Conservation (phyloP, 176 grass and related monocot species). For the Saccharum spontaneum region DNA sequence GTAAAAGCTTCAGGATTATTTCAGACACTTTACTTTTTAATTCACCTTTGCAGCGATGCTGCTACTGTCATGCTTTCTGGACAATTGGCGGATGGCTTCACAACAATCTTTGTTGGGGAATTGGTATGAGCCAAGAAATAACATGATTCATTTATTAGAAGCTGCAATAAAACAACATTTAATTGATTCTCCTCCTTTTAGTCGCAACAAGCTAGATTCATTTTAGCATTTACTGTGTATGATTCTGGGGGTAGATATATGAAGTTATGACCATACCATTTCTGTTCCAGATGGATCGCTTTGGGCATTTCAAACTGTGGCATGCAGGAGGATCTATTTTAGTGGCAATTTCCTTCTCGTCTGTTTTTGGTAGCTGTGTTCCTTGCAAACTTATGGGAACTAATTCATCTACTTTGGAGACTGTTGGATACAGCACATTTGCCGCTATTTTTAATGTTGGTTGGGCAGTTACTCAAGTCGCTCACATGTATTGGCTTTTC, state of each 20-base stretch:
- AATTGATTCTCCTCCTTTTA: slow-evolving; percentile 17
- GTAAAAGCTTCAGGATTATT: slow-evolving; percentile 3
- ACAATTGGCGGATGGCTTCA: slow-evolving; percentile 88
- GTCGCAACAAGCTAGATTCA: not conserved
- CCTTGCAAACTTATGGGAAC: slow-evolving; percentile 79
- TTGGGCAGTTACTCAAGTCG: slow-evolving; percentile 97
- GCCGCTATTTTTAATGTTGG: slow-evolving; percentile 96
- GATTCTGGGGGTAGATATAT: slow-evolving; percentile 11
- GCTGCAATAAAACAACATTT: not conserved
- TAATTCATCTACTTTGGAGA: slow-evolving; percentile 63
- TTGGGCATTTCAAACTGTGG: slow-evolving; percentile 97
- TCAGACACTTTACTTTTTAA: slow-evolving; percentile 28
- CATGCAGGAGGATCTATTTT: slow-evolving; percentile 94
- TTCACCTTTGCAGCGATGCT: slow-evolving; percentile 72
- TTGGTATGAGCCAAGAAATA: slow-evolving; percentile 54
- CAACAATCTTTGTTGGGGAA: slow-evolving; percentile 94
- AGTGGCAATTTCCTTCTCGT: slow-evolving; percentile 95
- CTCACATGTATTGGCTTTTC: slow-evolving; percentile 79
- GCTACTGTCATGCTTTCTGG: slow-evolving; percentile 97
- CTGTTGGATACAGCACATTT: slow-evolving; percentile 92
- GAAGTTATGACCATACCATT: slow-evolving; percentile 25
- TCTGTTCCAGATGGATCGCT: slow-evolving; percentile 81
- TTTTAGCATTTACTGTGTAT: slow-evolving; percentile 21
- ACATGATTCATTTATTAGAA: not conserved
- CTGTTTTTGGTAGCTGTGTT: slow-evolving; percentile 87